Conservation (phyloP, 2,329 filamentous ascomycete genomes). For the Mollisiaceae sp. region DNA sequence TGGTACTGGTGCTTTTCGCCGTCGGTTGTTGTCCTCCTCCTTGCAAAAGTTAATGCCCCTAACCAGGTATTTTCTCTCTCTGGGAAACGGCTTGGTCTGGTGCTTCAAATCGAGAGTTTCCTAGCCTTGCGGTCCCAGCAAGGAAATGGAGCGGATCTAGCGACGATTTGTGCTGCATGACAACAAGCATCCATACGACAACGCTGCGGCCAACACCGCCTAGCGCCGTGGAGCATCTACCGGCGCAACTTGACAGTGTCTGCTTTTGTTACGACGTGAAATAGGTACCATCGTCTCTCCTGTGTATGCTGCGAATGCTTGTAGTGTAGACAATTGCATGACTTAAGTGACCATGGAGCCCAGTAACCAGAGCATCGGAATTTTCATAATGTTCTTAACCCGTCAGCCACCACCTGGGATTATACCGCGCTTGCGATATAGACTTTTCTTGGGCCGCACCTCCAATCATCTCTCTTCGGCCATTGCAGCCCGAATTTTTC, state of each 20-base stretch:
- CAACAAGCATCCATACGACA: not conserved
- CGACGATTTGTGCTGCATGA: conserved; percentile 1
- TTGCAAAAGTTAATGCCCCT: not conserved
- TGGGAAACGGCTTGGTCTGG: not conserved
- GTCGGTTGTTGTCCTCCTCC: not conserved
- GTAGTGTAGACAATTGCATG: not conserved
- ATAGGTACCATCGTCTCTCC: not conserved
- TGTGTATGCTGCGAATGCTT: not conserved
- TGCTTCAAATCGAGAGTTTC: not conserved
- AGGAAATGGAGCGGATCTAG: not conserved
- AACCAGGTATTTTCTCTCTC: not conserved
- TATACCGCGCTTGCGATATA: not conserved
- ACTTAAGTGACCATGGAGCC: not conserved
- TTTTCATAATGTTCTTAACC: not conserved
- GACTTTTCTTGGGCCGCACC: not conserved
- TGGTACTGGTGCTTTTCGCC: not conserved
- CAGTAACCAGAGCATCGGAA: not conserved
- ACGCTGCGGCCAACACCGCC: not conserved
- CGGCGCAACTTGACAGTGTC: not conserved
- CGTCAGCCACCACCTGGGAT: not conserved
- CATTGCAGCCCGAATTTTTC: not conserved
- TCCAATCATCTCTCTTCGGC: not conserved
- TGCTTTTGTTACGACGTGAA: not conserved
- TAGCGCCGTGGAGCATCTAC: not conserved
- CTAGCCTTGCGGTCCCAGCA: not conserved